These are phyloP conservation scores for Quaeritorhiza haematococci DNA, from an alignment of 371 early-diverging fungal genomes.

Conservation along the genomic window DNA sequence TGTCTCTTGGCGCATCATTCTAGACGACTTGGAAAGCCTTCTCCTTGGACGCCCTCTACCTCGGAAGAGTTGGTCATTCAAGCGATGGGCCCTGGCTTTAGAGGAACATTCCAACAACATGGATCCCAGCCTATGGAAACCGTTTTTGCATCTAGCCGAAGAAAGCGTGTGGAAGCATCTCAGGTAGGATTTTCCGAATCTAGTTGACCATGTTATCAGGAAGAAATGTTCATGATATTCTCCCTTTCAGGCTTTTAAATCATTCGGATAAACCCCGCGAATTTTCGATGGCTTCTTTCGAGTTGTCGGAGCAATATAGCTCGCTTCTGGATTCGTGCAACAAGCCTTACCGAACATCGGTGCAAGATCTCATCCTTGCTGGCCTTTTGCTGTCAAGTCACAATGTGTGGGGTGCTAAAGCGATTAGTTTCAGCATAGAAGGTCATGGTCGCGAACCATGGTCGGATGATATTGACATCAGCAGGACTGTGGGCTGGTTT, in stretches of 20 bases:
- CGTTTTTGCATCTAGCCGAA: too few relatives aligned
- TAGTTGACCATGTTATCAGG: too few relatives aligned
- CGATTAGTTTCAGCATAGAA: constrained; percentile 13
- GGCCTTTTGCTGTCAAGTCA: constrained; percentile 12
- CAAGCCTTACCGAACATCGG: constrained; percentile 5
- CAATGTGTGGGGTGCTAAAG: too few relatives aligned
- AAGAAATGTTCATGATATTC: too few relatives aligned
- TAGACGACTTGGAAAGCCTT: constrained; percentile 20
- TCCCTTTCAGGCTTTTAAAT: too few relatives aligned
- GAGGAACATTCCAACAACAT: background rate
- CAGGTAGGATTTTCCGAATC: too few relatives aligned
- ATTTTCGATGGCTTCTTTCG: too few relatives aligned
- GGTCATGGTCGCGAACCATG: constrained; percentile 22
- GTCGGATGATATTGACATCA: constrained; percentile 11
- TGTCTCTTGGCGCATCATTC: constrained; percentile 23
- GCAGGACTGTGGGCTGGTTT: constrained; percentile 25
- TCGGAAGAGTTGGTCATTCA: constrained; percentile 12
- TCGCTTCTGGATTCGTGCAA: constrained; percentile 7
- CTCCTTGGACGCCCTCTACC: constrained; percentile 9
- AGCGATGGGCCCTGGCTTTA: constrained; percentile 10
- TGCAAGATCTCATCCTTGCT: constrained; percentile 11
- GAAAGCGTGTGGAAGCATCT: too few relatives aligned
- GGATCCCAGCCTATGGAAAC: too few relatives aligned
- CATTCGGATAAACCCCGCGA: too few relatives aligned
- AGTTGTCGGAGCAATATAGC: too few relatives aligned